phyloP scores from a whole-genome alignment of 495 filamentous ascomycete genomes.

The Aspergillus homomorphus region DNA sequence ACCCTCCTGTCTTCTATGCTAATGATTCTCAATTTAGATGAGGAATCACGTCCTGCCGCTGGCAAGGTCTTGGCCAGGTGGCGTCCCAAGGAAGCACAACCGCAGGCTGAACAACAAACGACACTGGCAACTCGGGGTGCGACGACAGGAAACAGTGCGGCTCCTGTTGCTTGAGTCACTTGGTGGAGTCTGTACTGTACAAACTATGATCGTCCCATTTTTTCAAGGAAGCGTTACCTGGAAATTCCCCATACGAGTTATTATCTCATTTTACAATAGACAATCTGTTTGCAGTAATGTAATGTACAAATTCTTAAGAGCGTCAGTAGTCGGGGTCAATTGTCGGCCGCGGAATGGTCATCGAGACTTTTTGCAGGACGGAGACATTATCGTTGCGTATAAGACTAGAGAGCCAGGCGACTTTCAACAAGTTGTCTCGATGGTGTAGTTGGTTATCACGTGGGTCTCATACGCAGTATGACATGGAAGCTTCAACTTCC shows the following conservation, averaged over 20 bases:
- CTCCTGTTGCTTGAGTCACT: neutral
- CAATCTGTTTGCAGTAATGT: neutral
- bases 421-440: neutral
- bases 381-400: too few species aligned
- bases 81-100: conserved; percentile 32
- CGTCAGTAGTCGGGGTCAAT: neutral
- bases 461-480: neutral
- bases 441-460: neutral
- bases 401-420: too few species aligned
- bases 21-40: conserved; percentile 29
- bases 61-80: conserved; percentile 43
- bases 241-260: neutral
- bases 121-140: neutral
- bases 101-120: neutral
- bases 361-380: too few species aligned
- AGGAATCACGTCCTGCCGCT: conserved; percentile 45
- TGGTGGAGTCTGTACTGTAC: neutral
- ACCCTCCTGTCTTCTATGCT: conserved; percentile 1
- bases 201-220: neutral
- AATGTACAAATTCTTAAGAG: neutral
- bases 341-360: too few species aligned
- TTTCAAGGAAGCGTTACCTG: neutral
- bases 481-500: neutral
- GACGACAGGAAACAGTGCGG: neutral
- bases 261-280: neutral